Base-by-base conservation (phyloP, 305 asterid species). In the Fraxinus sp. region DNA sequence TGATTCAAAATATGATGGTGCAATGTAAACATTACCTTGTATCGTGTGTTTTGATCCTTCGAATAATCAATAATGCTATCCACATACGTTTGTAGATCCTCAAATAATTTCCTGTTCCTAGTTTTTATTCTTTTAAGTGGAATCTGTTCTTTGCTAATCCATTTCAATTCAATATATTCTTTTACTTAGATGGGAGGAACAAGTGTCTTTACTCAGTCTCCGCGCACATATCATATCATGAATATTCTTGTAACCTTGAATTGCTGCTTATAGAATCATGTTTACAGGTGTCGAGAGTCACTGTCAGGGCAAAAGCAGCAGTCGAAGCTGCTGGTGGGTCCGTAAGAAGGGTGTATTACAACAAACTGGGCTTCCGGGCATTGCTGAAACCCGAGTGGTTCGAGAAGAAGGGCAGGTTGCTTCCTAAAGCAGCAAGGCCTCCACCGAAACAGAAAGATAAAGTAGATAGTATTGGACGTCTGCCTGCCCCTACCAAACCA, bases 351-450 rank as follows among this genome's bases (percentile, higher is more conserved):
- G 98, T 96, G 71, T 86, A 96, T 71, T 94, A 96, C 93, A 94
- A 96, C 88, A 90, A 94, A 86, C 71, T 96, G 82, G 99, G 99
- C 6, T 75, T 96, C 10, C 90, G 90, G 68, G 98, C 99, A 0
- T 89, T 94, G 81, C 95, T 96, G 71, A 93, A 91, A 77, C 98
- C 99, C 0, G 98, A 94, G 86, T 96, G 98, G 98, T 94, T 96
- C 18, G 97, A 90, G 82, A 96, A 94, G 90, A 96, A 94, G 89
- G 98, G 99, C 49, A 91, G 98, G 82, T 86, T 96, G 78, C 94
- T 96, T 74, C 99, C 99, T 0, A 93, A 76, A 84, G 87, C 99
- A 46, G 98, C 99, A 55, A 90, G 97, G 87, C 99, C 99, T 80
- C 98, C 99, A 13, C 98, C 99, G 0, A 96, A 94, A 81, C 92